These are phyloP conservation scores for Orobanche coerulescens DNA, from an alignment of 257 asterid genomes.

Conservation along the genomic window DNA sequence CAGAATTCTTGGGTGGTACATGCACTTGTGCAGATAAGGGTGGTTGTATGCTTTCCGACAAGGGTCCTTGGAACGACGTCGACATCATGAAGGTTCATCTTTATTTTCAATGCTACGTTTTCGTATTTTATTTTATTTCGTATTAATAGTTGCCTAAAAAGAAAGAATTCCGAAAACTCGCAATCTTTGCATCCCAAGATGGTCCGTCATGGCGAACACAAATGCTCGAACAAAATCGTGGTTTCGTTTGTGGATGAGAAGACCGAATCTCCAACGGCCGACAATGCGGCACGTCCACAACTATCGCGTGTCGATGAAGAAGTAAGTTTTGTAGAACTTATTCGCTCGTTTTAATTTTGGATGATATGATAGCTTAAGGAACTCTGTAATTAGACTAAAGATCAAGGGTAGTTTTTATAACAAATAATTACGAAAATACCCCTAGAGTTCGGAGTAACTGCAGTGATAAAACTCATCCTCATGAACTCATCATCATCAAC, in stretches of 20 bases:
- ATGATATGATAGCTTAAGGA: no score
- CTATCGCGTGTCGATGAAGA: slow-evolving; percentile 55
- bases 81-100: slow-evolving; percentile 75
- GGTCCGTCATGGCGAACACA: slow-evolving; percentile 79
- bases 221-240: slow-evolving; percentile 50
- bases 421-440: no score
- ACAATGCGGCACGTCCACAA: slow-evolving; percentile 23
- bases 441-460: no score
- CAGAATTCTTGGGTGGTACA: slow-evolving; percentile 94
- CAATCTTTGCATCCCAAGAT: slow-evolving; percentile 37
- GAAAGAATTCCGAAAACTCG: background rate
- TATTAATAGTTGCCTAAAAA: background rate
- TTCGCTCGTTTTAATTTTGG: background rate
- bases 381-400: no score
- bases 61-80: slow-evolving; percentile 93
- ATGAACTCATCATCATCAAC: no score
- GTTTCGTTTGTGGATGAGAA: slow-evolving; percentile 46
- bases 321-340: slow-evolving; percentile 36
- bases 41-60: slow-evolving; percentile 88
- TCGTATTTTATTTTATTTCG: background rate
- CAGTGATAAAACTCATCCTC: no score
- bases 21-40: slow-evolving; percentile 90
- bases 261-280: slow-evolving; percentile 25
- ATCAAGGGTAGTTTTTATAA: no score
- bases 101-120: background rate